Percentiles rank a stretch among this genome's conserved stretches.
These are phyloP conservation scores for Clausena lansium DNA, from an alignment of 345 rosid genomes.

Conservation along the genomic window DNA sequence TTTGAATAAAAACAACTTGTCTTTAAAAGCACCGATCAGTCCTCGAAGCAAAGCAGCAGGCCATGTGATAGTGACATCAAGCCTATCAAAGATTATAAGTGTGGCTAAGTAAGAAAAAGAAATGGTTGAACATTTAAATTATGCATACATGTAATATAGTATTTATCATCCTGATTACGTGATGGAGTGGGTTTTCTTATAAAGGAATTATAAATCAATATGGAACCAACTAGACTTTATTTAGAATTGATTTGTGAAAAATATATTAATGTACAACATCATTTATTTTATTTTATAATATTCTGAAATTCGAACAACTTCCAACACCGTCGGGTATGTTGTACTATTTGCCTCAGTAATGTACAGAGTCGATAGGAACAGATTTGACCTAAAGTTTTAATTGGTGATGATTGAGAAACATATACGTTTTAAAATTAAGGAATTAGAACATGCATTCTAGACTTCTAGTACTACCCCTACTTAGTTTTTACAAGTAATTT, in stretches of 20 bases:
- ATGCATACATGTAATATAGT: too few relatives aligned
- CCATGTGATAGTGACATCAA: background rate
- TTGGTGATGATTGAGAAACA: too few relatives aligned
- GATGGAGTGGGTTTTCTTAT: background rate
- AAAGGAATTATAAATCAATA: background rate
- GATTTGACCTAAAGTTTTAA: too few relatives aligned
- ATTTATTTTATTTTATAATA: background rate
- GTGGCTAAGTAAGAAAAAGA: background rate
- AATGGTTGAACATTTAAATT: background rate
- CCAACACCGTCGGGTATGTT: background rate
- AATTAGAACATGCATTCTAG: too few relatives aligned
- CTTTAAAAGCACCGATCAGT: background rate
- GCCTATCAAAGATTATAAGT: background rate
- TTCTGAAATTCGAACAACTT: background rate
- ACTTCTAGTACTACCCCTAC: background rate
- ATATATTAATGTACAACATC: too few relatives aligned
- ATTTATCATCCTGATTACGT: background rate
- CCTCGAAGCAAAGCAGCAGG: background rate
- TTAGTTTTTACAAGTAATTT: background rate
- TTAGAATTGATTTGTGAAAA: background rate
- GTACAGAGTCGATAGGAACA: background rate
- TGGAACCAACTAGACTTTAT: background rate
- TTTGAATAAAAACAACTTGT: conserved; percentile 5
- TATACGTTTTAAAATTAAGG: too few relatives aligned
- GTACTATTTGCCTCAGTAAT: background rate